Evolutionary conservation across 2,329 filamentous ascomycete genomes (phyloP).

Genomic region (Diplodia scrobiculata): DNA sequence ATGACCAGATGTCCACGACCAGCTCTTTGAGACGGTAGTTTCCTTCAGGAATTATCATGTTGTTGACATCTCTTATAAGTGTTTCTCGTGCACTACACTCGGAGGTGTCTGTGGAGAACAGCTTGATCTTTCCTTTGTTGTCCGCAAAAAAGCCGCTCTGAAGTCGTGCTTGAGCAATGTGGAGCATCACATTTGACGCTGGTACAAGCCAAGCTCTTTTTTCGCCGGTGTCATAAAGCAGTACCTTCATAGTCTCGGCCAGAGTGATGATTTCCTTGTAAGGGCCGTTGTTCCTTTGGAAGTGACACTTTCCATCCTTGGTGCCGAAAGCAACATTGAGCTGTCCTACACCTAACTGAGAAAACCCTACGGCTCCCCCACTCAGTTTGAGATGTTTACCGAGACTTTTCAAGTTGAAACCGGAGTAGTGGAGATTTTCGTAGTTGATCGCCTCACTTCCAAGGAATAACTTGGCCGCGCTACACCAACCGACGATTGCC

Average conservation of each 20-base stretch:
- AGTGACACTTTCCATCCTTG: background rate
- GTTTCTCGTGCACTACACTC: background rate
- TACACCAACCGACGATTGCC: constrained; percentile 3
- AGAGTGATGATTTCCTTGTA: background rate
- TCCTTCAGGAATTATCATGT: background rate
- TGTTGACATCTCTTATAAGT: background rate
- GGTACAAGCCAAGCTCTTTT: background rate
- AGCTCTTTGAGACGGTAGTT: background rate
- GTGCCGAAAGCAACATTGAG: background rate
- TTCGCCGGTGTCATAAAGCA: background rate
- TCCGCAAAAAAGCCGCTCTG: background rate
- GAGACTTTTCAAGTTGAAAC: background rate
- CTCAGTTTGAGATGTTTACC: background rate
- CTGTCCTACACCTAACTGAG: background rate
- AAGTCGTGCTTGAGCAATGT: background rate
- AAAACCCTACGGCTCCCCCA: background rate
- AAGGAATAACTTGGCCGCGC: background rate
- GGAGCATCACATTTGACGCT: background rate
- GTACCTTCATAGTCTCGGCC: background rate
- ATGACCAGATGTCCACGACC: background rate
- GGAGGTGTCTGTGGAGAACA: background rate
- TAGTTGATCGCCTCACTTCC: background rate
- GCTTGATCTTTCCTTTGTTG: background rate
- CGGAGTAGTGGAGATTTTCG: background rate
- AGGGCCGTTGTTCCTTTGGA: background rate